Evolutionary conservation across 2,329 filamentous ascomycete species (phyloP).

Genomic region (Botrytis tulipae): DNA sequence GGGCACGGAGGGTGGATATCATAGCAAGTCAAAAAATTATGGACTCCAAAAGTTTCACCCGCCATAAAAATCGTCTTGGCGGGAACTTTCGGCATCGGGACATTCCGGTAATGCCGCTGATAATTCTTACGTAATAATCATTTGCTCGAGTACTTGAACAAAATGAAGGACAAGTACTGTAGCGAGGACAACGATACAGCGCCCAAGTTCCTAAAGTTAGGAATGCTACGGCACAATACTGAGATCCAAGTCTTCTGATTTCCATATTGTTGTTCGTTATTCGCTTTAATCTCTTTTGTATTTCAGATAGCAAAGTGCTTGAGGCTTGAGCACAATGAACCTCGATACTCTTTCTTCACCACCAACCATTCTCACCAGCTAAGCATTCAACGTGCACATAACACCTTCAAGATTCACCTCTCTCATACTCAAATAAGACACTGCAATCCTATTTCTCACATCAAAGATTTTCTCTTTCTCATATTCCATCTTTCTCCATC

Average conservation of each 20-base stretch:
- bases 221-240: not conserved
- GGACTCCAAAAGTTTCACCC: constrained; percentile 15
- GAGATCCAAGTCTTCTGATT: not conserved
- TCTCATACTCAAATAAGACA: not conserved
- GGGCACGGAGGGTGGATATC: not conserved
- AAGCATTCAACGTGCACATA: not conserved
- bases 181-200: not conserved
- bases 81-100: constrained; percentile 13
- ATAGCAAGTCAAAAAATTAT: not conserved
- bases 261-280: not conserved
- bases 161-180: not conserved
- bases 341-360: not conserved
- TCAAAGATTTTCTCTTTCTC: not conserved
- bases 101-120: constrained; percentile 1
- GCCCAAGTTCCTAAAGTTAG: not conserved
- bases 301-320: not conserved
- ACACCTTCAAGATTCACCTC: not conserved
- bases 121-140: not conserved
- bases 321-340: not conserved
- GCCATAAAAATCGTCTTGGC: constrained; percentile 4
- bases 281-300: no score
- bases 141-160: not conserved
- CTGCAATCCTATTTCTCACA: not conserved
- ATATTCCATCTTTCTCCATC: not conserved
- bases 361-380: not conserved